A percentile compares a stretch with the other conserved stretches of the same genome.
These are phyloP conservation scores for Coemansia nantahalensis DNA, from an alignment of 192 early-diverging fungal genomes.

Conservation along the genomic window DNA sequence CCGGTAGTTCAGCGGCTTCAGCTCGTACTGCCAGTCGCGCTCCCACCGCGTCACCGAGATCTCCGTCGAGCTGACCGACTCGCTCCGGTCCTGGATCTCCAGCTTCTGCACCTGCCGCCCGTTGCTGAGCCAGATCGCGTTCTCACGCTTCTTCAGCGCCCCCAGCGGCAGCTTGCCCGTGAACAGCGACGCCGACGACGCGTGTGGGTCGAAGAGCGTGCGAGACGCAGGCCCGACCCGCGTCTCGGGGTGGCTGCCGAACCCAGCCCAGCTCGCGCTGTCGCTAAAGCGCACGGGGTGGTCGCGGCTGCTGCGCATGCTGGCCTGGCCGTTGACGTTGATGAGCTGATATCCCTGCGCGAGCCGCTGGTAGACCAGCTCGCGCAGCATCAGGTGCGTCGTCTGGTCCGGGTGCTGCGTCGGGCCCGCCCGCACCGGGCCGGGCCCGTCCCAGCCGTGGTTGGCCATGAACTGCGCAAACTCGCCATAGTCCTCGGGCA, in stretches of 20 bases:
- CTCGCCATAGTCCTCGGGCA: conserved; percentile 24
- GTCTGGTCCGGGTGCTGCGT: conserved; percentile 11
- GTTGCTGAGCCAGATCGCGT: conserved; percentile 73
- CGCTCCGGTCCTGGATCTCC: conserved; percentile 60
- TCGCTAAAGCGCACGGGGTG: background rate
- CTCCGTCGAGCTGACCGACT: conserved; percentile 68
- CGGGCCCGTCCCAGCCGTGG: background rate
- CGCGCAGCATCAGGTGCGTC: conserved; percentile 66
- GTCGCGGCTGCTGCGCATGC: conserved; percentile 1
- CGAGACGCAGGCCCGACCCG: conserved; percentile 1
- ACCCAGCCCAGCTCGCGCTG: conserved; percentile 6
- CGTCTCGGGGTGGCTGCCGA: conserved; percentile 5
- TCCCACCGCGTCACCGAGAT: conserved; percentile 79
- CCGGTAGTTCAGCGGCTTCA: conserved; percentile 61
- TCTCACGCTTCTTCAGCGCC: conserved; percentile 9
- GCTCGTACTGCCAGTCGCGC: conserved; percentile 61
- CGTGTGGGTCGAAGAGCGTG: conserved; percentile 2
- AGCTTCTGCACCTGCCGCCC: conserved; percentile 89
- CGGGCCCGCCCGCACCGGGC: background rate
- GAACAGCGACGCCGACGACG: conserved; percentile 2
- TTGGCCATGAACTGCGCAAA: conserved; percentile 30
- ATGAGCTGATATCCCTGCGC: conserved; percentile 93
- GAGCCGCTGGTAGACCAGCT: conserved; percentile 87
- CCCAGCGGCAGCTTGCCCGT: conserved; percentile 6
- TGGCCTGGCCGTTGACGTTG: conserved; percentile 25